Conservation (phyloP, 495 filamentous ascomycete species). For the Penicillium angulare region DNA sequence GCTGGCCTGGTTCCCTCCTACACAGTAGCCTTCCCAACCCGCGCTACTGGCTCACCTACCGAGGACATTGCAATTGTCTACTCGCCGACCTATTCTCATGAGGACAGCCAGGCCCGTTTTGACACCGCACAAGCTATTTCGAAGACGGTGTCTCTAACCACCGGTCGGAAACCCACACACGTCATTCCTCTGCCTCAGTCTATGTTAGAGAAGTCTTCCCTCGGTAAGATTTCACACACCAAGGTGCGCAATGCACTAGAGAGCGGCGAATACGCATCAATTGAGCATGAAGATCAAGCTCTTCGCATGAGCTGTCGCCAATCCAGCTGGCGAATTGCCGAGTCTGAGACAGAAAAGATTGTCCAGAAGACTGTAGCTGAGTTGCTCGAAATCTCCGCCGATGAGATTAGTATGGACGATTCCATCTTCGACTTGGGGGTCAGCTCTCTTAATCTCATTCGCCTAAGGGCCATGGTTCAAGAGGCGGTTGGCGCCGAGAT, state of each 20-base stretch:
- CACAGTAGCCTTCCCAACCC: background rate
- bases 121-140: constrained; percentile 8
- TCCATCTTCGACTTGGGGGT: constrained; percentile 41
- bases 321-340: background rate
- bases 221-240: background rate
- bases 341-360: constrained; percentile 7
- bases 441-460: constrained; percentile 45
- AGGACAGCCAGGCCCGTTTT: constrained; percentile 7
- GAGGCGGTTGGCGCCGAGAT: constrained; percentile 11
- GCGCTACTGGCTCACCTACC: constrained; percentile 20
- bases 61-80: constrained; percentile 40
- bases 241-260: background rate
- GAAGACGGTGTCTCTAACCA: constrained; percentile 6
- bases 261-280: background rate
- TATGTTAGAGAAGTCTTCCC: background rate
- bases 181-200: background rate
- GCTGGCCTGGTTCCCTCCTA: background rate
- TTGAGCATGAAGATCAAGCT: background rate
- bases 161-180: background rate
- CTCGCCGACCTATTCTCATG: constrained; percentile 11
- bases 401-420: constrained; percentile 21
- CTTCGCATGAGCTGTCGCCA: background rate
- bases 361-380: constrained; percentile 16
- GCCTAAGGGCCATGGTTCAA: constrained; percentile 16
- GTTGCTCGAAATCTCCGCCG: constrained; percentile 10